phyloP scores from a whole-genome alignment of 805 yeast genomes.

The Peterozyma xylosa region DNA sequence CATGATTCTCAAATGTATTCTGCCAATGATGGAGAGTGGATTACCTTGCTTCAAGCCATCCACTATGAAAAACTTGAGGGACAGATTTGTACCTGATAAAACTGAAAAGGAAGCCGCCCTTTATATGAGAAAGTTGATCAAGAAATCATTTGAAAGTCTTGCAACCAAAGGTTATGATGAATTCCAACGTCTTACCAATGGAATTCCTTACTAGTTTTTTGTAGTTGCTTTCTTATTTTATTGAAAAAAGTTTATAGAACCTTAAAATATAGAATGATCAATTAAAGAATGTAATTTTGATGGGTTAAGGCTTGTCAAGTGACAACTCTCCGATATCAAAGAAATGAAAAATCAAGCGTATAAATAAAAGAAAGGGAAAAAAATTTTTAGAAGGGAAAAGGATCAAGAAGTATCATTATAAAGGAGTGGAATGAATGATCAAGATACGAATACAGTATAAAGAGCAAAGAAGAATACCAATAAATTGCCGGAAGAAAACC shows the following conservation, averaged over 20 bases:
- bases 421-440: too few species aligned
- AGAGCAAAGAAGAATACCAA: too few species aligned
- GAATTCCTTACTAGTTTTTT: conserved; percentile 71
- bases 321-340: too few species aligned
- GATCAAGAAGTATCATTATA: too few species aligned
- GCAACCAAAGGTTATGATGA: conserved; percentile 96
- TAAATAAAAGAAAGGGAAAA: conserved; percentile 1
- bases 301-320: too few species aligned
- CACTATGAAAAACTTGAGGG: conserved; percentile 71
- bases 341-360: neutral
- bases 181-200: conserved; percentile 93
- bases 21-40: conserved; percentile 92
- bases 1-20: conserved; percentile 73
- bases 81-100: conserved; percentile 75
- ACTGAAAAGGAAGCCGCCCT: conserved; percentile 80
- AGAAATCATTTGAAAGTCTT: conserved; percentile 76
- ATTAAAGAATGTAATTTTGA: too few species aligned
- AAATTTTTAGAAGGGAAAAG: too few species aligned
- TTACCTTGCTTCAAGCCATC: conserved; percentile 91
- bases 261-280: too few species aligned
- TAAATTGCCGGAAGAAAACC: too few species aligned
- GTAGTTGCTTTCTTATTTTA: too few species aligned
- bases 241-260: too few species aligned
- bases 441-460: too few species aligned
- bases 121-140: conserved; percentile 67